Evolutionary conservation across 352 stramenopile species (phyloP), one percentile per base, ranked within the genome.

Genomic region (Phytopythium aichiense): DNA sequence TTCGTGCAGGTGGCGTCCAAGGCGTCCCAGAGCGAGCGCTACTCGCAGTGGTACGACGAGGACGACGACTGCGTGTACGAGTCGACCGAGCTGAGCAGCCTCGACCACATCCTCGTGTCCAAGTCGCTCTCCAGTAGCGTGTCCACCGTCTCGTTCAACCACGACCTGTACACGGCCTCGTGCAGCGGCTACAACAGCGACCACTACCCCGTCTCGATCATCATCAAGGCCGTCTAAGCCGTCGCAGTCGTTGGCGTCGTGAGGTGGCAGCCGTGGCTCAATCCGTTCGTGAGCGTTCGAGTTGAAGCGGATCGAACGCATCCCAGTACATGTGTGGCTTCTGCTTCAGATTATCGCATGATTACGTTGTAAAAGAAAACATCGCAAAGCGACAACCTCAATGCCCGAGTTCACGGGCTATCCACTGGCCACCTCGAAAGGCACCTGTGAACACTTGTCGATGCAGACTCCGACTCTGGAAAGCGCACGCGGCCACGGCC

Each of bases 71-170:
- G 78, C 42, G 69, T 74, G n/a, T 88, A 72, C 66, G 63, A 73
- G 63, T 43, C 58, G n/a, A 73, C 64, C 8, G 79, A 88, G 58
- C 46, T 77, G 56, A 82, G 69, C 66, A 83, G 68, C 59, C 64
- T 87, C 28, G 77, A 87, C 63, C 76, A 88, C 69, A 78, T 88
- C n/a, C 64, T 88, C 56, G 71, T 85, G 38, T 87, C 77, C 48
- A 74, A 73, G 52, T 83, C 73, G 38, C 60, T 87, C 49, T 74
- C 67, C 54, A 53, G 67, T 1, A 68, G 65, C 22, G 60, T 87
- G 31, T 65, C 57, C 46, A 80, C 63, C 48, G 78, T 81, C 20
- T 65, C 64, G 12, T 87, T 84, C 69, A 77, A 79, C 58, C 76
- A 83, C 60, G 63, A 76, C 45, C 63, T 87, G 58, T 81, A 84